Conservation (phyloP, 1,139 yeast species). For the Candida pseudoviswanathii region DNA sequence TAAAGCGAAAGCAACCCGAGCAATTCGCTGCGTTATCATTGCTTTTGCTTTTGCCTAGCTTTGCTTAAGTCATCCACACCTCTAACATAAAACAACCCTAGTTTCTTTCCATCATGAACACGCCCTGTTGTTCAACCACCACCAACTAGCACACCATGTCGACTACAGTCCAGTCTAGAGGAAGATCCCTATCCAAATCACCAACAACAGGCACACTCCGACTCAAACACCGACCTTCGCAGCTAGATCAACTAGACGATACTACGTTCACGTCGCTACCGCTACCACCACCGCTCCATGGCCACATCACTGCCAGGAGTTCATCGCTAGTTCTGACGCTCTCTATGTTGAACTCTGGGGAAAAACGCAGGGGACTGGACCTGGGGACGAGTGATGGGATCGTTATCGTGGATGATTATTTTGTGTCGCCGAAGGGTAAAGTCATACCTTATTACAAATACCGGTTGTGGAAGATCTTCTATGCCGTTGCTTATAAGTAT, state of each 20-base stretch:
- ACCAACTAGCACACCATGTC: too few relatives aligned
- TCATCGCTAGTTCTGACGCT: neutral
- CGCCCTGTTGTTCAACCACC: too few relatives aligned
- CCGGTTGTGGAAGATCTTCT: neutral
- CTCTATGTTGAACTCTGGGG: too few relatives aligned
- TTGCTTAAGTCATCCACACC: too few relatives aligned
- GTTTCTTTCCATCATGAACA: too few relatives aligned
- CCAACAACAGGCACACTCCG: neutral
- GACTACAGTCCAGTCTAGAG: neutral
- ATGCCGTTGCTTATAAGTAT: neutral
- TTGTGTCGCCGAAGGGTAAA: neutral
- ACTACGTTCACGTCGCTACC: neutral
- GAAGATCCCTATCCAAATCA: neutral
- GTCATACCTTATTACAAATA: neutral
- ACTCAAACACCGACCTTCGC: neutral
- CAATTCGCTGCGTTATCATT: too few relatives aligned
- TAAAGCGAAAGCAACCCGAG: too few relatives aligned
- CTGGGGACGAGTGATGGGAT: neutral
- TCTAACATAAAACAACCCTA: too few relatives aligned
- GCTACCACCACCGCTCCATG: neutral
- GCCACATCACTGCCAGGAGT: neutral
- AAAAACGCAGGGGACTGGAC: too few relatives aligned
- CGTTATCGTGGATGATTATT: neutral
- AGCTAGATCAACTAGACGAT: neutral
- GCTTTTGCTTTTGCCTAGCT: too few relatives aligned